Base-by-base conservation (phyloP, 495 filamentous ascomycete genomes). In the Extremus antarcticus region DNA sequence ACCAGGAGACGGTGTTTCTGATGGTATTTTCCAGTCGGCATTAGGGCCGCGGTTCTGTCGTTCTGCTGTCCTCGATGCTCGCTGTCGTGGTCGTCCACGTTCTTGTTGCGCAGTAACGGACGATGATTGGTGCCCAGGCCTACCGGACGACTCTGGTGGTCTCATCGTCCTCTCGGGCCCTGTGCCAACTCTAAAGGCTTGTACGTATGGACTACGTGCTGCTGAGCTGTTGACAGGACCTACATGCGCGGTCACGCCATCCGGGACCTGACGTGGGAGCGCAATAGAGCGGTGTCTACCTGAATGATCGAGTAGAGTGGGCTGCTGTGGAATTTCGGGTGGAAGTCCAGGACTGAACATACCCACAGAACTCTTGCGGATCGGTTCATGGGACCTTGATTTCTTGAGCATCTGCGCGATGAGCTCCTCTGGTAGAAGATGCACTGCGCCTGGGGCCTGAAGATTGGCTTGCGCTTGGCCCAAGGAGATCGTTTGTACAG, bases 381-480 rank as follows among this genome's bases (percentile, higher is more conserved):
- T 3, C 4, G 48, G 45, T 16, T 53, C 35, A 21, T 53, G 35
- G 17, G 50, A 53, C 43, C 38, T 21, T 19, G 50, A 53, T 13
- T 19, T 20, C 7, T 29, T 43, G 2, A 3, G 3, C 32, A 25
- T 54, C 20, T 55, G 54, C 8, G 61, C 58, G 1, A 54, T 58
- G n/a, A 61, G 55, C 50, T 64, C 61, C 53, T 64, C 61, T 10
- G 61, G 61, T 25, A 64, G 50, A 19, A 64, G 51, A 22, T 57
- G 54, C 9, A 52, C 41, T 3, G 61, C 61, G 1, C 49, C 54
- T 0, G 58, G 55, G 1, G 53, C 51, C 4, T 50, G 25, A 10
- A 57, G 11, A 13, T 43, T 43, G 17, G 45, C 50, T 43, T 55
- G 57, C 10, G 49, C 51, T 43, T 58, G 57, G 40, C 55, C 55